A percentile compares a stretch with the other conserved stretches of the same genome.
Evolutionary conservation across 1,139 yeast species (phyloP).

Genomic region (Geotrichum citri-aurantii): DNA sequence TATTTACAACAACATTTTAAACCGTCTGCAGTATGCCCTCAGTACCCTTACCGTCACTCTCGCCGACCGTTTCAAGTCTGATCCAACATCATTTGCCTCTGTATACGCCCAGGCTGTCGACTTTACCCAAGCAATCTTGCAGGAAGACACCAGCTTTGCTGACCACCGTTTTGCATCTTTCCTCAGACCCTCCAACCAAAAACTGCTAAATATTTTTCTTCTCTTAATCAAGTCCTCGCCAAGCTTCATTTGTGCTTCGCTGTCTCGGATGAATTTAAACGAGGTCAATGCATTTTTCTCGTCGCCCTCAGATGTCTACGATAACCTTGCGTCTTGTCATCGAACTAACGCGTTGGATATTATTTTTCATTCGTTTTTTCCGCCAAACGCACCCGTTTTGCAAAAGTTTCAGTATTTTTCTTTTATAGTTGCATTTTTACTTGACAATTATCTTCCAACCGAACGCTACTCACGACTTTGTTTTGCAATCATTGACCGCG

Average conservation of each 20-base stretch:
- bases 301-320: slow-evolving; percentile 22
- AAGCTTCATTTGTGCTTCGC: slow-evolving; percentile 32
- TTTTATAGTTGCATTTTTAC: slow-evolving; percentile 25
- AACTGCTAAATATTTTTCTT: slow-evolving; percentile 32
- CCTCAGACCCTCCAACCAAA: slow-evolving; percentile 26
- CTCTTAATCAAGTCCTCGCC: slow-evolving; percentile 35
- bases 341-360: slow-evolving; percentile 31
- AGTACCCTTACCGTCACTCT: slow-evolving; percentile 20
- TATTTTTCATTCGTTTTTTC: slow-evolving; percentile 31
- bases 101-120: slow-evolving; percentile 27
- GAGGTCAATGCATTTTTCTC: slow-evolving; percentile 26
- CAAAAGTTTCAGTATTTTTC: slow-evolving; percentile 32
- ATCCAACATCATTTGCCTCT: slow-evolving; percentile 23
- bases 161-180: slow-evolving; percentile 21
- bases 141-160: slow-evolving; percentile 19
- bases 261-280: slow-evolving; percentile 25
- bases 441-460: slow-evolving; percentile 22
- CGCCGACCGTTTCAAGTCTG: slow-evolving; percentile 20
- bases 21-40: slow-evolving; percentile 24
- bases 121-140: slow-evolving; percentile 24
- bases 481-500: slow-evolving; percentile 21
- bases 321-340: slow-evolving; percentile 26
- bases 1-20: slow-evolving; percentile 23
- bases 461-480: slow-evolving; percentile 23
- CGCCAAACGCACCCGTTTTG: slow-evolving; percentile 24